phyloP scores from a whole-genome alignment of 371 early-diverging fungal species.

The Basidiobolus heterosporus region DNA sequence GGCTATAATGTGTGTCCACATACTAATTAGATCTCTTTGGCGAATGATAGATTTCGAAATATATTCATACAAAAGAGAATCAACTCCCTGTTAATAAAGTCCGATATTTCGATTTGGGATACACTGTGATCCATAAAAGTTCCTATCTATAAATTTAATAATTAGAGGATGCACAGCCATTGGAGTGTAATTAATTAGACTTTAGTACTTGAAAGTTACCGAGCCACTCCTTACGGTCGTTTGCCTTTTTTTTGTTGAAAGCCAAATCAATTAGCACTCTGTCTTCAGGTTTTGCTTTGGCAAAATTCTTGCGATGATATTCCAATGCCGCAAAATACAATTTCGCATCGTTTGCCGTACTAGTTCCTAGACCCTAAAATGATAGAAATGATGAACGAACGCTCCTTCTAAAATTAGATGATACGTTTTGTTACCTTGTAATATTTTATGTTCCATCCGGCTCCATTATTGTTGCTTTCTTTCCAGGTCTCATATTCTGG shows the following conservation, averaged over 20 bases:
- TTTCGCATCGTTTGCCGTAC: slow-evolving; percentile 81
- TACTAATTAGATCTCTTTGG: background rate
- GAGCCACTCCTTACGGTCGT: slow-evolving; percentile 96
- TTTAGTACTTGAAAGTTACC: slow-evolving; percentile 41
- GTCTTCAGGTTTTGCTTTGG: slow-evolving; percentile 41
- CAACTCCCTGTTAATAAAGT: slow-evolving; percentile 97
- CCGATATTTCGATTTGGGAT: slow-evolving; percentile 62
- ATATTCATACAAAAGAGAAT: slow-evolving; percentile 72
- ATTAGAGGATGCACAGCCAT: background rate
- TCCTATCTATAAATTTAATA: slow-evolving; percentile 42
- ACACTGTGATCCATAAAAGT: slow-evolving; percentile 86
- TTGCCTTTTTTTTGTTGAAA: slow-evolving; percentile 93
- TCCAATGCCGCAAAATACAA: slow-evolving; percentile 80
- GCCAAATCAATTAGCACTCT: slow-evolving; percentile 88
- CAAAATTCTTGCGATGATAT: slow-evolving; percentile 81
- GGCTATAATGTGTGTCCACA: no score
- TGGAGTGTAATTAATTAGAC: background rate
- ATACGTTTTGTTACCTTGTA: slow-evolving; percentile 50
- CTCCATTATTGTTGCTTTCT: slow-evolving; percentile 34
- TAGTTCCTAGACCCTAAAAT: slow-evolving; percentile 89
- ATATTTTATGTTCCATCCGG: slow-evolving; percentile 85
- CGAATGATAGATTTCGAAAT: no score
- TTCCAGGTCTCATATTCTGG: slow-evolving; percentile 95
- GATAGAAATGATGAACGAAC: background rate
- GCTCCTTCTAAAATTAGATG: background rate